Percentiles rank a stretch among this genome's conserved stretches.
Evolutionary conservation across 140 eudicot species (phyloP).

Genomic region (Oenanthe javanica): DNA sequence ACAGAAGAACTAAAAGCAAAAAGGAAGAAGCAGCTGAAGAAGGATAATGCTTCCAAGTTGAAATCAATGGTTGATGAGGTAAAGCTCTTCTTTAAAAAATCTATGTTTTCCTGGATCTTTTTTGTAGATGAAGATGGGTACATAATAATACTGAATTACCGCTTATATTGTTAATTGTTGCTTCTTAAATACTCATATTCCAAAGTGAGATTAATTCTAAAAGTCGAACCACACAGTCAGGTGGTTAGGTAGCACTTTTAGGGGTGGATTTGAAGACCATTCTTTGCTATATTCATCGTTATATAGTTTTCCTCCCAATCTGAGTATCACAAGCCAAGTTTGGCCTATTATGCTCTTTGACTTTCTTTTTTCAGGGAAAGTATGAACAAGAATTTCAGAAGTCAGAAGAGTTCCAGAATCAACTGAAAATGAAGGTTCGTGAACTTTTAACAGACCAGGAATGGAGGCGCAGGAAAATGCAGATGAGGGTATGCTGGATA

Average conservation of each 20-base stretch:
- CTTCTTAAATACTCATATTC: neutral
- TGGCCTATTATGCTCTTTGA: neutral
- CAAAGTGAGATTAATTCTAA: neutral
- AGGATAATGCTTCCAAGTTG: constrained; percentile 83
- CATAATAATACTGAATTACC: neutral
- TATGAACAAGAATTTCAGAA: constrained; percentile 70
- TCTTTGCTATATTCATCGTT: neutral
- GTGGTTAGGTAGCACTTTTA: neutral
- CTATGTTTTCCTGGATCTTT: neutral
- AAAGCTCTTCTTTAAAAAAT: neutral
- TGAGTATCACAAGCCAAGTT: neutral
- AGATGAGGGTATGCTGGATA: constrained; percentile 71
- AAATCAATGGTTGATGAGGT: constrained; percentile 96
- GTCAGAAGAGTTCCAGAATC: constrained; percentile 71
- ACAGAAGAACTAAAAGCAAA: constrained; percentile 88
- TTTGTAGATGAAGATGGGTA: neutral
- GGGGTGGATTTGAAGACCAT: neutral
- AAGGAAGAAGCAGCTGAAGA: constrained; percentile 93
- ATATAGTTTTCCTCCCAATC: neutral
- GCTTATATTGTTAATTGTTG: neutral
- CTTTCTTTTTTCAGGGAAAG: constrained; percentile 45
- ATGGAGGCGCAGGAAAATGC: constrained; percentile 99
- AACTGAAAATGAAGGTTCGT: constrained; percentile 83
- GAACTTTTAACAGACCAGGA: constrained; percentile 94
- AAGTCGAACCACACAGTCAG: neutral